Conservation (phyloP, 371 early-diverging fungal genomes). For the Mucor piriformis region DNA sequence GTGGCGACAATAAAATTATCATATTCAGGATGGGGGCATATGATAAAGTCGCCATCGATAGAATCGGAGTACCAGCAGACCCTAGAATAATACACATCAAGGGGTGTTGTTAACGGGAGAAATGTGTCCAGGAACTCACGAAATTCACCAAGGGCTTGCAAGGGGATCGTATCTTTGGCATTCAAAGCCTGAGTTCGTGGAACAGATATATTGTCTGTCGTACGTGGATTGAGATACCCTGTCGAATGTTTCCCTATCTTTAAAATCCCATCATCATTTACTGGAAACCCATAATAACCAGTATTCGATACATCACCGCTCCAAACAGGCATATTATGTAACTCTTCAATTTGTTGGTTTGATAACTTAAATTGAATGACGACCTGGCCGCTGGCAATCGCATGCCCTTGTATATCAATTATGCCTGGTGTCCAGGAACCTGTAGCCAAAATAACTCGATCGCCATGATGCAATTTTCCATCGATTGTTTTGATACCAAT, state of each 20-base stretch:
- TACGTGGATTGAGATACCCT: slow-evolving; percentile 38
- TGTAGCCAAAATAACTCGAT: slow-evolving; percentile 49
- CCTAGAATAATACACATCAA: slow-evolving; percentile 34
- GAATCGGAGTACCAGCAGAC: slow-evolving; percentile 50
- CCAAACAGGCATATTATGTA: slow-evolving; percentile 46
- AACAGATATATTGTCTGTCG: slow-evolving; percentile 23
- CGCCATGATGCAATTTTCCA: slow-evolving; percentile 33
- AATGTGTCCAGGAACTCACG: slow-evolving; percentile 35
- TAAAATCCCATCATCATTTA: slow-evolving; percentile 46
- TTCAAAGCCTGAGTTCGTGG: slow-evolving; percentile 42
- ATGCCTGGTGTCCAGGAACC: slow-evolving; percentile 62
- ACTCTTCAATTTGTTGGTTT: background rate
- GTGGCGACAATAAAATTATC: slow-evolving; percentile 44
- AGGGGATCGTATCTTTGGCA: slow-evolving; percentile 40
- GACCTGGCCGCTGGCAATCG: slow-evolving; percentile 54
- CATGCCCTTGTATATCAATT: slow-evolving; percentile 36
- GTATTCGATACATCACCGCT: slow-evolving; percentile 48
- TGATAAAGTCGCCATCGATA: slow-evolving; percentile 44
- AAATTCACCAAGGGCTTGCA: slow-evolving; percentile 29
- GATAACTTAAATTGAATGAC: slow-evolving; percentile 50
- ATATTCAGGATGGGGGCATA: slow-evolving; percentile 43
- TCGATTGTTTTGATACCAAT: slow-evolving; percentile 50
- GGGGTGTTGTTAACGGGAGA: slow-evolving; percentile 25
- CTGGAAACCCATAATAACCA: slow-evolving; percentile 61
- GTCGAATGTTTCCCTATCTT: slow-evolving; percentile 55